Conservation (phyloP, 257 asterid genomes). For the Eucommia ulmoides region DNA sequence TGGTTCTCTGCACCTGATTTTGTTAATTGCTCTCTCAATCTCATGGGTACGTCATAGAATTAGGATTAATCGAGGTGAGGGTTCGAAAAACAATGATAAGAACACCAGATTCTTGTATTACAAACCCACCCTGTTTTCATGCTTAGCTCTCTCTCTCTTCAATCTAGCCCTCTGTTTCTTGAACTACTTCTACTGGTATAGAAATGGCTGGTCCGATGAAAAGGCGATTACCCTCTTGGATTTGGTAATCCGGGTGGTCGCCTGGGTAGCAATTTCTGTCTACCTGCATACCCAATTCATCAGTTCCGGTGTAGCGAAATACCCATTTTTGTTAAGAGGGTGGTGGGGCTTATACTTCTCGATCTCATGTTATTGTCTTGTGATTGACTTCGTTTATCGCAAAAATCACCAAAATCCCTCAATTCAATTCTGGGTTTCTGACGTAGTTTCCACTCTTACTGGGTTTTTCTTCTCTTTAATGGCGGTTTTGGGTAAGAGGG, state of each 20-base stretch:
- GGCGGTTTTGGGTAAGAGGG: slow-evolving; percentile 30
- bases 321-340: slow-evolving; percentile 47
- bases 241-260: slow-evolving; percentile 35
- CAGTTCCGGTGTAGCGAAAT: slow-evolving; percentile 32
- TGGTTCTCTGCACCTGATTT: slow-evolving; percentile 32
- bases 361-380: slow-evolving; percentile 54
- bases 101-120: slow-evolving; percentile 13
- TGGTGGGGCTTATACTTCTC: slow-evolving; percentile 64
- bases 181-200: slow-evolving; percentile 49
- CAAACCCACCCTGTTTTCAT: slow-evolving; percentile 28
- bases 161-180: slow-evolving; percentile 37
- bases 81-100: slow-evolving; percentile 12
- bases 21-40: slow-evolving; percentile 20
- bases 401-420: slow-evolving; percentile 25
- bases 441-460: slow-evolving; percentile 26
- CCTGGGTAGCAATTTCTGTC: slow-evolving; percentile 48
- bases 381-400: slow-evolving; percentile 35
- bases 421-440: slow-evolving; percentile 52
- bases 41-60: slow-evolving; percentile 29
- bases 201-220: slow-evolving; percentile 62
- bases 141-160: slow-evolving; percentile 30
- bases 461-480: slow-evolving; percentile 40
- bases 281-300: slow-evolving; percentile 26
- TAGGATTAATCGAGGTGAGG: slow-evolving; percentile 9
- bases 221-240: slow-evolving; percentile 42